Evolutionary conservation across 116 monocot species (phyloP), one percentile per base, ranked within the genome.

Genomic region (Iris pallida): DNA sequence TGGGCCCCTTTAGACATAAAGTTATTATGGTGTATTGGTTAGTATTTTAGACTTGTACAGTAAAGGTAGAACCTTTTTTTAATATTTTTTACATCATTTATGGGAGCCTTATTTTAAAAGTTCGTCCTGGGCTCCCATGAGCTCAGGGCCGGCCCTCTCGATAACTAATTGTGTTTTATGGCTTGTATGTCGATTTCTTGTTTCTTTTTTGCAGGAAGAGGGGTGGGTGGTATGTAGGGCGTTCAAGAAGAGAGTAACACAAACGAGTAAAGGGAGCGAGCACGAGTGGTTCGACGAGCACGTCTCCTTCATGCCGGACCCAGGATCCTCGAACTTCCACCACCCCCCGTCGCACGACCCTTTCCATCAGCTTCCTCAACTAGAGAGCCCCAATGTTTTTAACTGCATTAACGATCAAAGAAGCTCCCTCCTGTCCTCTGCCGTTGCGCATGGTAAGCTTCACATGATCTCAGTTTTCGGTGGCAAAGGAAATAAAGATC

Each of bases 151-250:
- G n/a, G n/a, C n/a, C n/a, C n/a, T n/a, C n/a, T 30, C 30, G 30
- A 30, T 30, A 30, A 30, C 30, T 30, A 30, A 30, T 30, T 30
- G 30, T 30, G 30, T 30, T 30, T 30, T 30, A 1, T 1, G 2
- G 30, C 2, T 3, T 30, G 0, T 0, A 30, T 1, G 0, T 9
- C 47, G 3, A 45, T 64, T 47, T 9, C 15, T 44, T 17, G 16
- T 11, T 20, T 55, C 42, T 44, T 2, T 64, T 17, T 20, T 73
- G 5, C 61, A 81, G 81, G 81, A 80, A 62, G 80, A 81, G 55
- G 81, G 81, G 17, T 81, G 81, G 81, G 81, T 81, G 12, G 81
- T 81, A 20, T 81, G 81, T 41, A 59, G 75, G 16, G 81, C 63
- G 63, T 81, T 81, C 71, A 81, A 72, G 55, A 81, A 81, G 49